A percentile compares a stretch with the other conserved stretches of the same genome.
These are phyloP conservation scores for Neopestalotiopsis sp. DNA, from an alignment of 2,329 filamentous ascomycete species.

Conservation along the genomic window DNA sequence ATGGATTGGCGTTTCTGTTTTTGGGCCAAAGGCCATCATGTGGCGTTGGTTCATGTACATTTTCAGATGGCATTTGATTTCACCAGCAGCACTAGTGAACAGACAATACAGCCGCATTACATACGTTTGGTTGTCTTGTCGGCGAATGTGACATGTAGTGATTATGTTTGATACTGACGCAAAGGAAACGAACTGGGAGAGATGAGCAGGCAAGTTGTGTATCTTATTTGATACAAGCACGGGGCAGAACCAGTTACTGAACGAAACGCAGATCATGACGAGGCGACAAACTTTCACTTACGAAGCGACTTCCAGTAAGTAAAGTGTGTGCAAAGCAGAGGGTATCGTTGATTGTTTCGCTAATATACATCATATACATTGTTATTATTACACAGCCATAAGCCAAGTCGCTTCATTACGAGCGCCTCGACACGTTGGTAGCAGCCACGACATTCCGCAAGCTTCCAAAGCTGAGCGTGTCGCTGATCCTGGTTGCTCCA, in stretches of 20 bases:
- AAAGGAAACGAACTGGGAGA: background rate
- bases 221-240: too few species aligned
- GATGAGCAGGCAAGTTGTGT: background rate
- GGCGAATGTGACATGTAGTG: background rate
- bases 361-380: conserved; percentile 13
- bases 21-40: background rate
- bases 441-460: conserved; percentile 68
- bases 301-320: background rate
- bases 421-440: conserved; percentile 5
- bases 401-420: background rate
- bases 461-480: conserved; percentile 88
- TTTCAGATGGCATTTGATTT: background rate
- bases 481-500: conserved; percentile 77
- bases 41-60: background rate
- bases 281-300: too few species aligned
- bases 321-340: background rate
- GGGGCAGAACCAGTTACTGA: too few species aligned
- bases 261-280: too few species aligned
- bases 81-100: background rate
- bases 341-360: conserved; percentile 10
- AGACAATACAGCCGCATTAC: background rate
- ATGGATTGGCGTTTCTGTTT: background rate
- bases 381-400: background rate
- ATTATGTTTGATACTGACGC: background rate
- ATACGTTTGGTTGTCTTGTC: background rate